Conservation (phyloP, 2,329 filamentous ascomycete species). For the Eutypella sp. region DNA sequence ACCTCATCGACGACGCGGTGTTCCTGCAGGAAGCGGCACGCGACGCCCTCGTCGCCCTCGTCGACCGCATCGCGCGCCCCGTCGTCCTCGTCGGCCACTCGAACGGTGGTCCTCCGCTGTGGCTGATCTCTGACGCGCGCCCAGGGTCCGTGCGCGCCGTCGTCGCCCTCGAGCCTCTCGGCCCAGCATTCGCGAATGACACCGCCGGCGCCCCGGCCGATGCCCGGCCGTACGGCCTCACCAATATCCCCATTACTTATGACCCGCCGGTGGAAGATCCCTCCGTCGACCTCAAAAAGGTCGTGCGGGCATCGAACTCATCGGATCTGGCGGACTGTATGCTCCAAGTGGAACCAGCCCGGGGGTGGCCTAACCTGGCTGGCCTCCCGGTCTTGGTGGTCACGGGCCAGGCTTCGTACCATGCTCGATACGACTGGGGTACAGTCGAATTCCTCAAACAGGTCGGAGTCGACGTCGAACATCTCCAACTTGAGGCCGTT, state of each 20-base stretch:
- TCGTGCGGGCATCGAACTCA: conserved; percentile 19
- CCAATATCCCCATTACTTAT: conserved; percentile 45
- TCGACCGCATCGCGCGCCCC: conserved; percentile 38
- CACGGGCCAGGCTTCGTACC: conserved; percentile 39
- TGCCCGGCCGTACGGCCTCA: conserved; percentile 38
- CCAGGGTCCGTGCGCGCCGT: conserved; percentile 37
- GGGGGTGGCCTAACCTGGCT: conserved; percentile 31
- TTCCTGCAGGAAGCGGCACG: conserved; percentile 33
- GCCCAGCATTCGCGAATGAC: conserved; percentile 41
- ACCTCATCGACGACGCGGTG: conserved; percentile 28
- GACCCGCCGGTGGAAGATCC: conserved; percentile 35
- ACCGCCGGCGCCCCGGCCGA: conserved; percentile 30
- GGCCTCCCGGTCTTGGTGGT: conserved; percentile 32
- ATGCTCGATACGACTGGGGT: conserved; percentile 41
- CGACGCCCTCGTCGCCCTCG: conserved; percentile 34
- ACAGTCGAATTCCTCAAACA: conserved; percentile 36
- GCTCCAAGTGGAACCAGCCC: conserved; percentile 32
- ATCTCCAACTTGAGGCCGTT: conserved; percentile 31
- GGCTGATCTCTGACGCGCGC: conserved; percentile 36
- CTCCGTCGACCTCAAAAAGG: conserved; percentile 27
- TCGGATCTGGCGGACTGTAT: conserved; percentile 22
- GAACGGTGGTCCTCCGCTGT: conserved; percentile 38
- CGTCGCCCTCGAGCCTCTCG: conserved; percentile 40
- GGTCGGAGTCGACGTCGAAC: conserved; percentile 31
- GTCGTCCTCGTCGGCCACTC: conserved; percentile 40